These are phyloP conservation scores for Zarea fungicola DNA, from an alignment of 2,329 filamentous ascomycete species.

Conservation along the genomic window DNA sequence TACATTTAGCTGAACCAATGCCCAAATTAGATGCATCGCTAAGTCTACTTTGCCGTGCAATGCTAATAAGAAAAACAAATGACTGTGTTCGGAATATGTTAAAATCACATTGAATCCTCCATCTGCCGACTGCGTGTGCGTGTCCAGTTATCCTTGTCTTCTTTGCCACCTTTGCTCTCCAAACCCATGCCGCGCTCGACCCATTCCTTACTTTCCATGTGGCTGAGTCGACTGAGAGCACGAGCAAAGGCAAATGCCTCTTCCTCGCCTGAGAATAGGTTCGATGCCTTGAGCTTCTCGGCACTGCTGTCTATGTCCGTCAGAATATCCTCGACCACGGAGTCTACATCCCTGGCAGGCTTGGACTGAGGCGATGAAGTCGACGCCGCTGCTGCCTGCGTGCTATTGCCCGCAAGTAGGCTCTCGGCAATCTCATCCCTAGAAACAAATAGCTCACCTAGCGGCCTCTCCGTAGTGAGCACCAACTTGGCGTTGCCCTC, in stretches of 20 bases:
- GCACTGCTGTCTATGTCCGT: conserved; percentile 85
- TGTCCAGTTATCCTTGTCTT: conserved; percentile 60
- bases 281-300: conserved; percentile 75
- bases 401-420: conserved; percentile 46
- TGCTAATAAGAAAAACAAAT: neutral
- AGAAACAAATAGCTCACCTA: conserved; percentile 81
- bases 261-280: conserved; percentile 89
- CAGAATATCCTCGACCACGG: conserved; percentile 74
- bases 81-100: too few species aligned
- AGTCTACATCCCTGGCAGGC: conserved; percentile 44
- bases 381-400: neutral
- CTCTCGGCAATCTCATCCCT: conserved; percentile 59
- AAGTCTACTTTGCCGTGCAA: neutral
- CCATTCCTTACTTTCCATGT: conserved; percentile 96
- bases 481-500: conserved; percentile 91
- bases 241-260: conserved; percentile 94
- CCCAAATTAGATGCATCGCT: too few species aligned
- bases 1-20: too few species aligned
- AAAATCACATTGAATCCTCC: conserved; percentile 65
- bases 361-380: conserved; percentile 19
- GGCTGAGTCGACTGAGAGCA: conserved; percentile 74
- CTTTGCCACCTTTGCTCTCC: conserved; percentile 58
- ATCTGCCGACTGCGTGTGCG: conserved; percentile 63
- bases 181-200: conserved; percentile 74
- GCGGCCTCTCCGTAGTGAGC: conserved; percentile 79